These are phyloP conservation scores for Nothopassalora personata DNA, from an alignment of 2,329 filamentous ascomycete genomes.

Conservation along the genomic window DNA sequence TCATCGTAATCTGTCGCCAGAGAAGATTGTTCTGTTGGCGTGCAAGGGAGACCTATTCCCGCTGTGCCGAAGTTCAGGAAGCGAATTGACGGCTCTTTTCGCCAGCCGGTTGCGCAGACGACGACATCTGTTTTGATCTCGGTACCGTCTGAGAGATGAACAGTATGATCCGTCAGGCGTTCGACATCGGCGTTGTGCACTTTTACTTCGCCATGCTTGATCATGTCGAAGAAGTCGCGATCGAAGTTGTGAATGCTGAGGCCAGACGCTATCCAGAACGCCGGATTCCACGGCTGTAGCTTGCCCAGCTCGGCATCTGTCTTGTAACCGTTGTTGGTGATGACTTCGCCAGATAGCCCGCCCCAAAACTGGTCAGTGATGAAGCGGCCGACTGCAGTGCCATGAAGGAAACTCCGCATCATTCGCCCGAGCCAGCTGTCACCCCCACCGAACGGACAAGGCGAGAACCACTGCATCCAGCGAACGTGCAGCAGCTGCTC, in stretches of 20 bases:
- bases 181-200: constrained; percentile 48
- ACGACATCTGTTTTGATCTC: constrained; percentile 47
- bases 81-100: constrained; percentile 45
- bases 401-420: constrained; percentile 53
- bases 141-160: constrained; percentile 55
- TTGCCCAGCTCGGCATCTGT: constrained; percentile 38
- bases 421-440: constrained; percentile 49
- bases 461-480: constrained; percentile 67
- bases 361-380: constrained; percentile 54
- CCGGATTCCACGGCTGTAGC: constrained; percentile 38
- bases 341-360: constrained; percentile 51
- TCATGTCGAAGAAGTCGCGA: constrained; percentile 52
- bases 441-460: constrained; percentile 64
- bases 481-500: constrained; percentile 64
- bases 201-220: constrained; percentile 50
- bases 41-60: constrained; percentile 28
- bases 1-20: constrained; percentile 42
- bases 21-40: constrained; percentile 29
- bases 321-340: constrained; percentile 44
- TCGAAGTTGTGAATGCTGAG: constrained; percentile 54
- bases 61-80: constrained; percentile 48
- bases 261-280: constrained; percentile 44
- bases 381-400: constrained; percentile 51
- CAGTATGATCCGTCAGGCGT: constrained; percentile 41
- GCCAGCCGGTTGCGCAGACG: constrained; percentile 56